A percentile compares a stretch with the other conserved stretches of the same genome.
Evolutionary conservation across 306 rosid genomes (phyloP).

Genomic region (Vigna reflexopilosa): DNA sequence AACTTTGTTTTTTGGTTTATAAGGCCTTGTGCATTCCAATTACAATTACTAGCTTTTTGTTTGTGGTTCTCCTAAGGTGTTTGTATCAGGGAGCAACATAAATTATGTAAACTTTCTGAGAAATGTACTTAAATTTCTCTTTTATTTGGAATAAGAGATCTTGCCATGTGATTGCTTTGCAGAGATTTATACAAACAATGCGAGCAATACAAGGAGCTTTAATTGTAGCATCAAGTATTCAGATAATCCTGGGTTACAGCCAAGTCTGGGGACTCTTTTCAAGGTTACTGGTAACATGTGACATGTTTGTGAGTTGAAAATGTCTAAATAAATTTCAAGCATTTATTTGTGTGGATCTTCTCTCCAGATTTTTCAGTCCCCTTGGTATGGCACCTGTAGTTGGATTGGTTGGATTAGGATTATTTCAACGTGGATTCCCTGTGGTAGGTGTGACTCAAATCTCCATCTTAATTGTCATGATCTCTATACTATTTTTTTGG

Average conservation of each 20-base stretch:
- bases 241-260: conserved; percentile 94
- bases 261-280: conserved; percentile 98
- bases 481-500: conserved; percentile 7
- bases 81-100: conserved; percentile 35
- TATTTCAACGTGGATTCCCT: conserved; percentile 90
- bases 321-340: conserved; percentile 22
- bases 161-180: conserved; percentile 91
- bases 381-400: conserved; percentile 98
- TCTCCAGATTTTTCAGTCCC: conserved; percentile 93
- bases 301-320: conserved; percentile 18
- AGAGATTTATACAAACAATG: conserved; percentile 97
- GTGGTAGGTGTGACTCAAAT: conserved; percentile 57
- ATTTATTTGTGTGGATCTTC: conserved; percentile 39
- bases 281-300: conserved; percentile 52
- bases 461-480: conserved; percentile 23
- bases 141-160: conserved; percentile 81
- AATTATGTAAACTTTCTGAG: conserved; percentile 40
- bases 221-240: conserved; percentile 92
- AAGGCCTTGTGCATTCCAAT: background rate
- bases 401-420: conserved; percentile 93
- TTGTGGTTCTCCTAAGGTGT: background rate
- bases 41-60: background rate
- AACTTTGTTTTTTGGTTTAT: background rate
- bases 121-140: conserved; percentile 58
- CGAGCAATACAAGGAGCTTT: conserved; percentile 98